Percentiles rank a stretch among this genome's conserved stretches.
Conservation (phyloP, 2,329 filamentous ascomycete genomes). For the Paramyrothecium roridum region DNA sequence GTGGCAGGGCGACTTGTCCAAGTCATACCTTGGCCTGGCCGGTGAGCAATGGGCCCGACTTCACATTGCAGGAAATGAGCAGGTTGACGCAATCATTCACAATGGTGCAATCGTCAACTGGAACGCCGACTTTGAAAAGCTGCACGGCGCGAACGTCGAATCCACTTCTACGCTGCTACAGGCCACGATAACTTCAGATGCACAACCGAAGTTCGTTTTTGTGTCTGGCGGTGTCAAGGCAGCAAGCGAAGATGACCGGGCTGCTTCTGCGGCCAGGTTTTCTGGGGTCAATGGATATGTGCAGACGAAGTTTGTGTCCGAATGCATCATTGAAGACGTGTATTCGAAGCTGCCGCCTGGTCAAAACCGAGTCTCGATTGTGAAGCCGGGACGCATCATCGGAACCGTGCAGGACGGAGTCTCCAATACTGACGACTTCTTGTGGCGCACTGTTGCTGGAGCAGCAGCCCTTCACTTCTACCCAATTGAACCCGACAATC, state of each 20-base stretch:
- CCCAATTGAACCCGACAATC: constrained; percentile 5
- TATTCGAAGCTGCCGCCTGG: background rate
- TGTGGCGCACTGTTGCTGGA: constrained; percentile 6
- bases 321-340: constrained; percentile 7
- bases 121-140: constrained; percentile 71
- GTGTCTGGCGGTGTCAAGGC: constrained; percentile 16
- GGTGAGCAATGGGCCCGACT: constrained; percentile 62
- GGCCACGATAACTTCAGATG: constrained; percentile 7
- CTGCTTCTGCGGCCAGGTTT: background rate
- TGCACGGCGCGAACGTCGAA: constrained; percentile 70
- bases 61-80: constrained; percentile 33
- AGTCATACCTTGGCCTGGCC: constrained; percentile 67
- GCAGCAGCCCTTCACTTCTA: constrained; percentile 4
- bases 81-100: constrained; percentile 71
- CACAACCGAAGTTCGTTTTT: constrained; percentile 14
- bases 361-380: constrained; percentile 11
- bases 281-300: constrained; percentile 5
- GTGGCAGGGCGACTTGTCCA: constrained; percentile 70
- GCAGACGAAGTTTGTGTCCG: constrained; percentile 12
- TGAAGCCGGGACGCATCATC: constrained; percentile 12
- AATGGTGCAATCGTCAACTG: constrained; percentile 82
- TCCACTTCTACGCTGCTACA: constrained; percentile 15
- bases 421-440: constrained; percentile 6
- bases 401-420: constrained; percentile 2
- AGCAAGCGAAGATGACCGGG: background rate